Conservation (phyloP, 768 basidiomycete species). For the Serpula lacrymans region DNA sequence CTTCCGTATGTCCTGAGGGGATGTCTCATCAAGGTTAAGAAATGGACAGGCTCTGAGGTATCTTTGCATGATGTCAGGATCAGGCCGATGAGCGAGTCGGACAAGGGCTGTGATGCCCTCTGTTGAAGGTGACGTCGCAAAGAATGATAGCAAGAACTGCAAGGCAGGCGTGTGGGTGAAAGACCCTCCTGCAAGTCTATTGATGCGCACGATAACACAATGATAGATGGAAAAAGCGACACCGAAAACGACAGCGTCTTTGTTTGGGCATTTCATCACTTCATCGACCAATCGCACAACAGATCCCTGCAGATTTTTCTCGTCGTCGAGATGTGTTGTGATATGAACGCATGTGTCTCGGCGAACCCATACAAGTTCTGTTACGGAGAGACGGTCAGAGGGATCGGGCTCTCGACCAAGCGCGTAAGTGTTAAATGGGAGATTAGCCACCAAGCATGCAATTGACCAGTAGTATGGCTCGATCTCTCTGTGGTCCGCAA, state of each 20-base stretch:
- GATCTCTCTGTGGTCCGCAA: neutral
- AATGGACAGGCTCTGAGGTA: neutral
- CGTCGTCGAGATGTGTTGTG: neutral
- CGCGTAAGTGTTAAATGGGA: no score
- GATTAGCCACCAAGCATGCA: no score
- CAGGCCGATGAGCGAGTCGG: conserved; percentile 2
- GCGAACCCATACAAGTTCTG: conserved; percentile 4
- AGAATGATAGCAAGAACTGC: conserved; percentile 2
- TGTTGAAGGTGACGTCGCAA: neutral
- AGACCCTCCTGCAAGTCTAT: neutral
- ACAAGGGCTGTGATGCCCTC: conserved; percentile 4
- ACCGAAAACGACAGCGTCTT: neutral
- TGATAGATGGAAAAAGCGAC: conserved; percentile 1
- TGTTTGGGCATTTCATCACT: neutral
- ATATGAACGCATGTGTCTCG: conserved; percentile 1
- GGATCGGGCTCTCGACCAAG: no score
- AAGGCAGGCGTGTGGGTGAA: conserved; percentile 2
- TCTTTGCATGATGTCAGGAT: conserved; percentile 1
- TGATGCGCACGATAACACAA: neutral
- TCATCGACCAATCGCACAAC: neutral
- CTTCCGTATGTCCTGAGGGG: neutral
- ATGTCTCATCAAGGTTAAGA: neutral
- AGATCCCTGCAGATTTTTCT: conserved; percentile 3
- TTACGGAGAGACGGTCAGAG: no score
- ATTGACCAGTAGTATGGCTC: no score